Evolutionary conservation across 257 asterid genomes (phyloP).

Genomic region (Solanum microdontum): DNA sequence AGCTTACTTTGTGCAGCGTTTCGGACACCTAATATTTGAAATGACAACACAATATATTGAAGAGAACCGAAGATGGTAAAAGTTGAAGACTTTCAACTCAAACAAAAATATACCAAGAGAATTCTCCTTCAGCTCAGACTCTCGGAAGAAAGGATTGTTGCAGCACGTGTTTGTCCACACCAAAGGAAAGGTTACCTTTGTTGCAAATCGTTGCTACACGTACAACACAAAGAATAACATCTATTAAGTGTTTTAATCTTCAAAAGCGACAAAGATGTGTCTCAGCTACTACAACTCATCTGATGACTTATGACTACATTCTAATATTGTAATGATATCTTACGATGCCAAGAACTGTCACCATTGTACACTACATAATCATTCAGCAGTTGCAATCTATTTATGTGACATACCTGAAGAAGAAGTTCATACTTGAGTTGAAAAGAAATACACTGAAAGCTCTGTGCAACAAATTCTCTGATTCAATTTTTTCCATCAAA

Average conservation of each 20-base stretch:
- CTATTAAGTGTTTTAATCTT: not conserved
- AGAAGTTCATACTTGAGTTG: slow-evolving; percentile 73
- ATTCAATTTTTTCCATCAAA: too few species aligned
- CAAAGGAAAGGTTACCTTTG: slow-evolving; percentile 88
- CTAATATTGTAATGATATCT: not conserved
- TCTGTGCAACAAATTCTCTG: too few species aligned
- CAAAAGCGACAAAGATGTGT: not conserved
- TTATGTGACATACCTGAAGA: slow-evolving; percentile 56
- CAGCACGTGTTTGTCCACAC: slow-evolving; percentile 98
- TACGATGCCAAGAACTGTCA: not conserved
- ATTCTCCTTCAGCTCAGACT: slow-evolving; percentile 75
- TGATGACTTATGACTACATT: not conserved
- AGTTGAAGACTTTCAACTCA: not conserved
- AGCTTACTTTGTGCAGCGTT: too few species aligned
- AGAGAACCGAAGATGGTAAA: not conserved
- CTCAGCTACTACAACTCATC: not conserved
- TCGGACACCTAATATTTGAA: too few species aligned
- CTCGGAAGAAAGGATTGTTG: slow-evolving; percentile 87
- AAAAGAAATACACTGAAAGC: slow-evolving; percentile 66
- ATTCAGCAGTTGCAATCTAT: not conserved
- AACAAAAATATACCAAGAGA: not conserved
- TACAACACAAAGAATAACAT: not conserved
- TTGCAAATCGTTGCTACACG: slow-evolving; percentile 82
- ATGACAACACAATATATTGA: too few species aligned
- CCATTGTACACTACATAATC: not conserved